Percentiles rank a stretch among this genome's conserved stretches.
Conservation (phyloP, 2,329 filamentous ascomycete genomes). For the Sarocladiaceae sp. region DNA sequence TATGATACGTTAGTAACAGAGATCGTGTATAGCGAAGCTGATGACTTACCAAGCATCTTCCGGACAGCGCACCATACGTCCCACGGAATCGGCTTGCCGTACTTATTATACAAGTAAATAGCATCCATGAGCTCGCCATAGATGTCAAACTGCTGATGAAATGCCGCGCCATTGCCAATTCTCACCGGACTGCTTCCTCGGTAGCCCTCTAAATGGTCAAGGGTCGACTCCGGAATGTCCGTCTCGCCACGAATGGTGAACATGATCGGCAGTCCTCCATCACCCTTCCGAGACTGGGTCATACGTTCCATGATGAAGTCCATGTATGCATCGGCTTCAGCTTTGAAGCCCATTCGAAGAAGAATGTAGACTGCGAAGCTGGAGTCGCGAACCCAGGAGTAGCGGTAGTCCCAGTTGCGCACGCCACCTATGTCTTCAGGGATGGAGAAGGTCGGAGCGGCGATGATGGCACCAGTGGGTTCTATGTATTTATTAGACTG, state of each 20-base stretch:
- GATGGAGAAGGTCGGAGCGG: conserved; percentile 70
- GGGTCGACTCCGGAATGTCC: conserved; percentile 64
- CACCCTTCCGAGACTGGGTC: conserved; percentile 49
- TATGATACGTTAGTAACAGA: not conserved
- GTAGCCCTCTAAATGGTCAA: conserved; percentile 67
- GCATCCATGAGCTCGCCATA: conserved; percentile 74
- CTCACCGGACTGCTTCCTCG: conserved; percentile 64
- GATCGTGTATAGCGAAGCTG: not conserved
- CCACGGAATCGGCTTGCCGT: conserved; percentile 69
- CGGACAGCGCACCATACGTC: conserved; percentile 69
- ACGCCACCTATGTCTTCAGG: conserved; percentile 66
- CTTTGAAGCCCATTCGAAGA: conserved; percentile 66
- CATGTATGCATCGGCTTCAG: conserved; percentile 74
- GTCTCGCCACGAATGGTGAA: conserved; percentile 72
- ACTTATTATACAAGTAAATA: conserved; percentile 74
- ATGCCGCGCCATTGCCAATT: conserved; percentile 71
- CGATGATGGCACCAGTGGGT: conserved; percentile 71
- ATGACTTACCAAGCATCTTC: conserved; percentile 49
- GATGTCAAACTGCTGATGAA: conserved; percentile 72
- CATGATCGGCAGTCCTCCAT: conserved; percentile 69
- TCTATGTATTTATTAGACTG: conserved; percentile 37
- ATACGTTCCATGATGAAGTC: conserved; percentile 70
- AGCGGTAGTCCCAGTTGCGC: conserved; percentile 68
- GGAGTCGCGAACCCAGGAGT: conserved; percentile 70
- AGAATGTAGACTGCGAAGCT: conserved; percentile 76